Percentiles rank a stretch among this genome's conserved stretches.
Evolutionary conservation across 345 rosid species (phyloP).

Genomic region (Chamaenerion angustifolium): DNA sequence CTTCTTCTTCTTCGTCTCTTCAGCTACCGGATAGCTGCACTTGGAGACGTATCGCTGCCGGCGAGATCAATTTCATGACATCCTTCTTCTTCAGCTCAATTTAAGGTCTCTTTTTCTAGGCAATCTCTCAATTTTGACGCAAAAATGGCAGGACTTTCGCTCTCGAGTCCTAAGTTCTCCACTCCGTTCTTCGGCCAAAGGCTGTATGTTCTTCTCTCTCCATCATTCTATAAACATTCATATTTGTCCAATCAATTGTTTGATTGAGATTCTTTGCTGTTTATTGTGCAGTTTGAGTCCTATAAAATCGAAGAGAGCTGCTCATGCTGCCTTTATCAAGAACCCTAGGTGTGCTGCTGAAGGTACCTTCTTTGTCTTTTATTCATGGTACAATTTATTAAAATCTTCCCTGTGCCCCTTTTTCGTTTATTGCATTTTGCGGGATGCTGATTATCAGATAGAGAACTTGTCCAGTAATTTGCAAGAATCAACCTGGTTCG

Average conservation of each 20-base stretch:
- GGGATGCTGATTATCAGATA: too few species aligned
- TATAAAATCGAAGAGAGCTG: slow-evolving; percentile 10
- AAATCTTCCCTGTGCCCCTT: too few species aligned
- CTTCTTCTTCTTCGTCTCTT: neutral
- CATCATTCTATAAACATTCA: neutral
- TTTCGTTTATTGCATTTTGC: too few species aligned
- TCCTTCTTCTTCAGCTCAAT: neutral
- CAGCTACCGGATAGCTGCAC: slow-evolving; percentile 3
- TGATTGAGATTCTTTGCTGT: slow-evolving; percentile 1
- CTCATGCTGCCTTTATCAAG: slow-evolving; percentile 16
- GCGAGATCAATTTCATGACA: neutral
- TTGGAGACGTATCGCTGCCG: neutral
- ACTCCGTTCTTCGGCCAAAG: slow-evolving; percentile 32
- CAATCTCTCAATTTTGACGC: neutral
- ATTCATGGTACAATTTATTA: too few species aligned
- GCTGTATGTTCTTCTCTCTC: slow-evolving; percentile 23
- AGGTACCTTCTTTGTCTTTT: slow-evolving; percentile 25
- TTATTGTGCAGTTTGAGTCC: slow-evolving; percentile 13
- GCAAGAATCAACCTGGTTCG: too few species aligned
- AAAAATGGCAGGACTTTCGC: slow-evolving; percentile 40
- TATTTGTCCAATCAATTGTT: neutral
- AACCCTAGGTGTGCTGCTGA: slow-evolving; percentile 46
- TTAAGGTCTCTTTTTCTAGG: neutral
- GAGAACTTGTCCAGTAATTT: too few species aligned
- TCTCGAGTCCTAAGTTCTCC: slow-evolving; percentile 35